Evolutionary conservation across 345 rosid species (phyloP).

Genomic region (Gossypium raimondii): DNA sequence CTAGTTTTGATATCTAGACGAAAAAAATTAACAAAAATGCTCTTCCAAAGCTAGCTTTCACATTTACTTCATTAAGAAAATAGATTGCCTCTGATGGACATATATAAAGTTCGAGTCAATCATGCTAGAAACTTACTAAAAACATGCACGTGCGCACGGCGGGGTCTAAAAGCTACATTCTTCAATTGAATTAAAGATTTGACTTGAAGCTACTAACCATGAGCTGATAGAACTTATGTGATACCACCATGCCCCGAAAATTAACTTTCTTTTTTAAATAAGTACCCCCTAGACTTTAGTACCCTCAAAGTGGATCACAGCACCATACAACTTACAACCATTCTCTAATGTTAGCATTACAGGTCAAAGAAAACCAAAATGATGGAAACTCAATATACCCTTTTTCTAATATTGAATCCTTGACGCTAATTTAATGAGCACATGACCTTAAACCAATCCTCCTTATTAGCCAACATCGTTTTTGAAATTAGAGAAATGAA

Average conservation of each 20-base stretch:
- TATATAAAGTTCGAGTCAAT: neutral
- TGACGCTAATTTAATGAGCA: neutral
- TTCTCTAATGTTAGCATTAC: neutral
- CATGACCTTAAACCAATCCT: neutral
- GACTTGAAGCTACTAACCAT: neutral
- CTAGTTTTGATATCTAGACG: too few relatives aligned
- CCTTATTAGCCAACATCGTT: neutral
- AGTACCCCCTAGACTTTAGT: neutral
- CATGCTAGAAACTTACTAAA: neutral
- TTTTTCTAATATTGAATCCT: neutral
- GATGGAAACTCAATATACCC: neutral
- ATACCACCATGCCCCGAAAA: neutral
- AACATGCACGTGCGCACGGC: neutral
- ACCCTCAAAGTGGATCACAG: neutral
- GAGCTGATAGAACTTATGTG: neutral
- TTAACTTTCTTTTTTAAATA: neutral
- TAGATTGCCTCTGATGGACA: neutral
- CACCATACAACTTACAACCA: neutral
- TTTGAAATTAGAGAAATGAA: neutral
- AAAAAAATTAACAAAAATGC: neutral
- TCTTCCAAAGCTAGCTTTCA: neutral
- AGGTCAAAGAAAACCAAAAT: neutral
- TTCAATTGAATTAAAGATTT: neutral
- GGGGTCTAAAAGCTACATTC: neutral
- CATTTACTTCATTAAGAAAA: neutral